Evolutionary conservation across 352 stramenopile genomes (phyloP).

Genomic region (Phytophthora crassamura): DNA sequence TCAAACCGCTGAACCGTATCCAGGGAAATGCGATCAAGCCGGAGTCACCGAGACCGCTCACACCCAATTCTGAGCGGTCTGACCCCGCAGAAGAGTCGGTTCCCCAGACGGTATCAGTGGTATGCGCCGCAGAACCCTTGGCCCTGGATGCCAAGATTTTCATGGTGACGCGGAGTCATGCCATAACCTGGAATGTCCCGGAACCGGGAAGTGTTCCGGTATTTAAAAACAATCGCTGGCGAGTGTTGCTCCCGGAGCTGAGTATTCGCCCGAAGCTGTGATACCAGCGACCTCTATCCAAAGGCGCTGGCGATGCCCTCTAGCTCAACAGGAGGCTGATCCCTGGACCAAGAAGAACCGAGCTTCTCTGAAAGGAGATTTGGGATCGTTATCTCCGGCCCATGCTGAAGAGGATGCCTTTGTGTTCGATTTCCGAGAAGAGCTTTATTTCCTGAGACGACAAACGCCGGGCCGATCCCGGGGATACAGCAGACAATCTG

Average conservation of each 20-base stretch:
- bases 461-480: neutral
- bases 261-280: no score
- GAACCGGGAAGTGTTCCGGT: no score
- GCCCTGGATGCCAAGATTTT: no score
- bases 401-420: neutral
- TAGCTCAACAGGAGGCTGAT: neutral
- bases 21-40: neutral
- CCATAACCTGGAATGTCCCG: no score
- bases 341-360: neutral
- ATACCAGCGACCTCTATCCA: no score
- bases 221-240: no score
- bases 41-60: no score
- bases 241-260: no score
- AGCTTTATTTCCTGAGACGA: neutral
- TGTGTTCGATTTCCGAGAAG: neutral
- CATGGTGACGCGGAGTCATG: no score
- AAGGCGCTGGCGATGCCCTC: neutral
- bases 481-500: neutral
- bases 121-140: neutral
- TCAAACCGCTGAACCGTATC: neutral
- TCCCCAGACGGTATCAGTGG: neutral
- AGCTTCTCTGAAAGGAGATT: neutral
- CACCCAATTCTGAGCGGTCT: no score
- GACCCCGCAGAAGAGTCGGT: no score
- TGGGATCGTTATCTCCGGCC: neutral